phyloP scores from a whole-genome alignment of 805 yeast species.

The Scheffersomyces spartinae region DNA sequence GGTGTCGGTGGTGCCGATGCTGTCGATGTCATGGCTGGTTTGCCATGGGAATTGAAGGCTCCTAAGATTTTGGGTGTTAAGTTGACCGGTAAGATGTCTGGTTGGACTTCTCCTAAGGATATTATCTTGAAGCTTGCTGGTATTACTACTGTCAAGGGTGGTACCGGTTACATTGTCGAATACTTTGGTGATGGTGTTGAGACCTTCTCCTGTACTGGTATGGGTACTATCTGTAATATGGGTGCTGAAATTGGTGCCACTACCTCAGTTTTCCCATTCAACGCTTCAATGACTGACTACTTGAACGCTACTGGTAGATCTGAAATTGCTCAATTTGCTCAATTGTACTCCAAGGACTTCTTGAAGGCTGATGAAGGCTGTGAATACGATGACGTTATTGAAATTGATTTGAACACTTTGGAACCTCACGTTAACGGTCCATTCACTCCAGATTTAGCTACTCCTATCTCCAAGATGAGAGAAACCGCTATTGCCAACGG shows the following conservation, averaged over 20 bases:
- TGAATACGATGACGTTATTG: slow-evolving; percentile 87
- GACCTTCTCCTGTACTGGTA: slow-evolving; percentile 91
- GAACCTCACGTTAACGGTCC: slow-evolving; percentile 98
- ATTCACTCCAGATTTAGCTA: slow-evolving; percentile 95
- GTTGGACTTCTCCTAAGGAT: slow-evolving; percentile 98
- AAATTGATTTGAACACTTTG: slow-evolving; percentile 76
- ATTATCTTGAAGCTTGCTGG: slow-evolving; percentile 90
- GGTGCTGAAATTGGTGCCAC: slow-evolving; percentile 99
- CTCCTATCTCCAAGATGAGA: slow-evolving; percentile 82
- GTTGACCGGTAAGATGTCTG: slow-evolving; percentile 81
- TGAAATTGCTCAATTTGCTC: slow-evolving; percentile 74
- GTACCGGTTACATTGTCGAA: slow-evolving; percentile 94
- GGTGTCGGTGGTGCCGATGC: slow-evolving; percentile 99
- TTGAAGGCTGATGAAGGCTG: slow-evolving; percentile 86
- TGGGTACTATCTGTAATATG: slow-evolving; percentile 99
- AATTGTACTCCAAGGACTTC: slow-evolving; percentile 47
- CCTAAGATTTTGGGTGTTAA: slow-evolving; percentile 94
- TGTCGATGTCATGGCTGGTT: slow-evolving; percentile 88
- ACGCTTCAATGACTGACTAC: slow-evolving; percentile 79
- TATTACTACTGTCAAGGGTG: slow-evolving; percentile 92
- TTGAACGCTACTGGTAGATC: slow-evolving; percentile 79
- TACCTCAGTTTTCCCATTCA: slow-evolving; percentile 95
- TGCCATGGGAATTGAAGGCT: slow-evolving; percentile 97
- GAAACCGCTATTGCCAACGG: slow-evolving; percentile 72
- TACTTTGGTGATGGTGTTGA: slow-evolving; percentile 94